A percentile compares a stretch with the other conserved stretches of the same genome.
Evolutionary conservation across 306 rosid species (phyloP).

Genomic region (Fragaria iinumae): DNA sequence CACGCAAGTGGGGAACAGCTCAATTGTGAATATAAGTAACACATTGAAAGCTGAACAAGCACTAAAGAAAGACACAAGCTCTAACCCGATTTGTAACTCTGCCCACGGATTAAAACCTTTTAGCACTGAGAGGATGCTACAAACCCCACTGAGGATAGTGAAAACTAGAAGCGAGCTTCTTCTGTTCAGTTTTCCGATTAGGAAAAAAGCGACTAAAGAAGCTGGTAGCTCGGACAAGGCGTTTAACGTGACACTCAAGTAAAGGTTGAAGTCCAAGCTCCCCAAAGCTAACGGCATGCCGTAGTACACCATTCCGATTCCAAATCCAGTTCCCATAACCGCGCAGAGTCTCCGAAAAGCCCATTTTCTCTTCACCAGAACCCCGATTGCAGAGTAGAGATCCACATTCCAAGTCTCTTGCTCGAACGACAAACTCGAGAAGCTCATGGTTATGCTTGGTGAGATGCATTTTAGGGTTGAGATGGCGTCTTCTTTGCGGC

Average conservation of each 20-base stretch:
- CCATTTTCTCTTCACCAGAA: slow-evolving; percentile 44
- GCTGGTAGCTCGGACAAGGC: slow-evolving; percentile 66
- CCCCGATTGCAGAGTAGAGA: slow-evolving; percentile 34
- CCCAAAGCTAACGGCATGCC: slow-evolving; percentile 72
- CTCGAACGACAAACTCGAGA: slow-evolving; percentile 18
- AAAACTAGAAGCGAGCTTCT: slow-evolving; percentile 32
- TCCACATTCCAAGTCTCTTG: slow-evolving; percentile 31
- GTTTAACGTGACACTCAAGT: slow-evolving; percentile 54
- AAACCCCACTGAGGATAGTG: slow-evolving; percentile 39
- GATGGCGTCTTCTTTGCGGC: slow-evolving; percentile 50
- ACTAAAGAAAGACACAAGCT: slow-evolving; percentile 53
- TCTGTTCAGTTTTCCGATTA: slow-evolving; percentile 46
- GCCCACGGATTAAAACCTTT: slow-evolving; percentile 18
- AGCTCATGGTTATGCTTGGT: slow-evolving; percentile 14
- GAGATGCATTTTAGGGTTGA: slow-evolving; percentile 30
- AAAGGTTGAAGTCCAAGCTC: slow-evolving; percentile 40
- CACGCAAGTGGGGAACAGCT: slow-evolving; percentile 66
- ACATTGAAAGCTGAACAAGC: slow-evolving; percentile 44
- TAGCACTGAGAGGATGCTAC: slow-evolving; percentile 39
- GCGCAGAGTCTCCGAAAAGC: slow-evolving; percentile 32
- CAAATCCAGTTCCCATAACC: slow-evolving; percentile 37
- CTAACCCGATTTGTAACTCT: slow-evolving; percentile 40
- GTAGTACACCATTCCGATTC: slow-evolving; percentile 55
- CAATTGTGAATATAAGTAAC: slow-evolving; percentile 44
- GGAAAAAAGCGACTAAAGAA: slow-evolving; percentile 26